A percentile compares a stretch with the other conserved stretches of the same genome.
phyloP scores from a whole-genome alignment of 1,284 basidiomycete species.

The Boletus smithii region DNA sequence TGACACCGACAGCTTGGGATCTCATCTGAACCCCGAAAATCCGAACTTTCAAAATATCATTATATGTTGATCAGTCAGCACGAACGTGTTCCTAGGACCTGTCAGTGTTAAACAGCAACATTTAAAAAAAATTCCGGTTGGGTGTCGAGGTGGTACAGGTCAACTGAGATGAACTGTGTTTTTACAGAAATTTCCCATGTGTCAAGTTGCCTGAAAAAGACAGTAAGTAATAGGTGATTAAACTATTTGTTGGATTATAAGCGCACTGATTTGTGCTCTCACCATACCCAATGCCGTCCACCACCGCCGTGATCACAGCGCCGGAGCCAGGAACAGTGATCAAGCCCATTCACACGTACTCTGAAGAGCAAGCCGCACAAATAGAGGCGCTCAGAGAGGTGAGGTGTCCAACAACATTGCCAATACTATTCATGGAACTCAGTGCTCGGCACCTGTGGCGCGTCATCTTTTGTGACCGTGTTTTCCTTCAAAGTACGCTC shows the following conservation, averaged over 20 bases:
- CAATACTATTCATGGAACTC: not conserved
- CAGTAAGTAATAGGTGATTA: no score
- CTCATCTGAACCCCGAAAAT: no score
- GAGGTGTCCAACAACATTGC: constrained; percentile 12
- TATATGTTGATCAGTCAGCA: no score
- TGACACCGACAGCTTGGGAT: no score
- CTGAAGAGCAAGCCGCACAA: constrained; percentile 57
- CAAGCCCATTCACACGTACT: constrained; percentile 58
- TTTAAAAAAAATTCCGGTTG: no score
- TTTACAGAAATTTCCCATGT: no score
- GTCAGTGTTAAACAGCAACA: no score
- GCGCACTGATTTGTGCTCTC: not conserved
- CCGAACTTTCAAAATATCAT: no score
- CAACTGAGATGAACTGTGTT: no score
- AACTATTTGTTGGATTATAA: not conserved
- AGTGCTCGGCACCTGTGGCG: not conserved
- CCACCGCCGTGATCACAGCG: constrained; percentile 42
- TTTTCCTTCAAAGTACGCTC: constrained; percentile 52
- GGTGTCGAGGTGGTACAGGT: no score
- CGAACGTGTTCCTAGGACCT: no score
- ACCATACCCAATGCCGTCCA: constrained; percentile 31
- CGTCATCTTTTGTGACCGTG: not conserved
- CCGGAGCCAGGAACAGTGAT: constrained; percentile 47
- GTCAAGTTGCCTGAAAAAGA: no score
- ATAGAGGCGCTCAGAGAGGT: constrained; percentile 65